Conservation (phyloP, 179 eudicot species). For the Carnegiea gigantea region DNA sequence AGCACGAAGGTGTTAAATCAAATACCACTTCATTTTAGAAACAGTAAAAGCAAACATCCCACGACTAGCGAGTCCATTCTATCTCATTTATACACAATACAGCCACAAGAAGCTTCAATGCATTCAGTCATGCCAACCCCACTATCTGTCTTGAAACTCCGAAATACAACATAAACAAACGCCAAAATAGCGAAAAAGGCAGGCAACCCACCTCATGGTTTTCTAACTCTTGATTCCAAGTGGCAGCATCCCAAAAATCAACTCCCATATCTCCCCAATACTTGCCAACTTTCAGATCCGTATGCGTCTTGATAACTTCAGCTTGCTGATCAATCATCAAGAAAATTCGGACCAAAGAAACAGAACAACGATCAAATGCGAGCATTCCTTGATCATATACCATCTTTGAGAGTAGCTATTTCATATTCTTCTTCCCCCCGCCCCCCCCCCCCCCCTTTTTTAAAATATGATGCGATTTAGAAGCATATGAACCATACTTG, state of each 20-base stretch:
- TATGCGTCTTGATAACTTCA: conserved; percentile 47
- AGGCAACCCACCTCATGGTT: conserved; percentile 56
- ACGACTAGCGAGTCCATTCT: not conserved
- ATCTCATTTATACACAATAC: not conserved
- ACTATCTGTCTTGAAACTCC: not conserved
- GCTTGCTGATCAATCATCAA: conserved; percentile 59
- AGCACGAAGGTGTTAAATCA: not conserved
- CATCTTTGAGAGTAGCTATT: not conserved
- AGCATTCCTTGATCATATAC: not conserved
- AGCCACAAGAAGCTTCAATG: not conserved
- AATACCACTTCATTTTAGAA: not conserved
- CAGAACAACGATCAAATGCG: not conserved
- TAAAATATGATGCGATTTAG: not conserved
- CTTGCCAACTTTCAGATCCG: conserved; percentile 66
- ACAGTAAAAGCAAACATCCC: not conserved
- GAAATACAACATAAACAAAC: not conserved
- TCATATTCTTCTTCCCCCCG: not conserved
- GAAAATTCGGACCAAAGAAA: conserved; percentile 15
- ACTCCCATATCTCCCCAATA: conserved; percentile 84
- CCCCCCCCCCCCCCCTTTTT: not conserved
- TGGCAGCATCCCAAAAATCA: conserved; percentile 81
- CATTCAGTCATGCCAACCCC: not conserved
- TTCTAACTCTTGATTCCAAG: conserved; percentile 59
- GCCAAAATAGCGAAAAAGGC: not conserved
- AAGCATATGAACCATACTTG: conserved; percentile 51